phyloP scores from a whole-genome alignment of 768 basidiomycete genomes.

The Dacryopinax primogenitus region DNA sequence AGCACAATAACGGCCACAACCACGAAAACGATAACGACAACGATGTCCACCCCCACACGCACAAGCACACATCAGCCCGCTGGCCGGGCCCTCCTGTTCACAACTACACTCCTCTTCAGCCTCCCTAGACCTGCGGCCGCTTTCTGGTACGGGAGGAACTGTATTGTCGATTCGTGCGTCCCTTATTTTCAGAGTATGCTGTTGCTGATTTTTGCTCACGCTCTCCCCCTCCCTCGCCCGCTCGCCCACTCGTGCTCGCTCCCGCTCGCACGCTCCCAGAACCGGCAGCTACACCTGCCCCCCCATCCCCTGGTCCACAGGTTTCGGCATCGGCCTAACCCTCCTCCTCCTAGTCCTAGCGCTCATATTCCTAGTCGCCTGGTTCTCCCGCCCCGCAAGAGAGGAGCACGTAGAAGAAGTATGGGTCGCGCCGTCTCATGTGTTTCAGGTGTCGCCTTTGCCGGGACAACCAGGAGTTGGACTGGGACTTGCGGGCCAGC shows the following conservation, averaged over 20 bases:
- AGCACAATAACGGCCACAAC: neutral
- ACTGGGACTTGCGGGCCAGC: neutral
- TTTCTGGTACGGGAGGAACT: neutral
- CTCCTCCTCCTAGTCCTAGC: neutral
- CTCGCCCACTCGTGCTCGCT: neutral
- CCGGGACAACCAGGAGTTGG: no score
- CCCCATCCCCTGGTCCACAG: neutral
- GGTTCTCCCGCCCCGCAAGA: neutral
- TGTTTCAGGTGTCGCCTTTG: neutral
- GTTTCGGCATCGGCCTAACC: neutral
- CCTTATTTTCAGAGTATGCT: neutral
- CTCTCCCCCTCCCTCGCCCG: neutral
- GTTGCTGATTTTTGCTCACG: neutral
- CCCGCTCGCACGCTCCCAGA: neutral
- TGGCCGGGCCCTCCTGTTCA: neutral
- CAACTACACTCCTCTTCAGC: neutral
- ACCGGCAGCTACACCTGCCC: neutral
- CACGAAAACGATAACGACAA: neutral
- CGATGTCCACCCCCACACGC: neutral
- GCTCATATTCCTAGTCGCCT: neutral
- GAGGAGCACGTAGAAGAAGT: neutral
- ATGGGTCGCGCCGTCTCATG: neutral
- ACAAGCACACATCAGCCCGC: no score
- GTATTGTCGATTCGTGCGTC: neutral
- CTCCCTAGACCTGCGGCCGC: neutral